These are phyloP conservation scores for Pythium myriotylum DNA, from an alignment of 352 stramenopile genomes.

Conservation along the genomic window DNA sequence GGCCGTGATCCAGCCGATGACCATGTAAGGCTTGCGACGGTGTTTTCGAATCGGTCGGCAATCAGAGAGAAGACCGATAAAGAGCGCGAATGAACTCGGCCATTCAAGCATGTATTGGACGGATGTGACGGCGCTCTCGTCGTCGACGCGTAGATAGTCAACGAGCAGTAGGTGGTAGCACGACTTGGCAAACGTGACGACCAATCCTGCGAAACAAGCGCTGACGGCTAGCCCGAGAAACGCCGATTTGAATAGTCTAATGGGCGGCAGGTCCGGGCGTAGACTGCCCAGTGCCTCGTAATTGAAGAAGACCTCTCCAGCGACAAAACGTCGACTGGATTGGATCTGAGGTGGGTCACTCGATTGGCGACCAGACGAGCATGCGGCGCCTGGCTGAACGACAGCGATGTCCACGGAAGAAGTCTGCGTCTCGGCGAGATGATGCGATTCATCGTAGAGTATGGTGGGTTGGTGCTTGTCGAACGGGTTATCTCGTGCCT, in stretches of 20 bases:
- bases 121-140: conserved; percentile 33
- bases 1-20: conserved; percentile 47
- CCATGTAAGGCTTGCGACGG: conserved; percentile 90
- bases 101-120: conserved; percentile 55
- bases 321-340: conserved; percentile 42
- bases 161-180: conserved; percentile 49
- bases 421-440: not conserved
- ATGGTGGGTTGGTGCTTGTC: not conserved
- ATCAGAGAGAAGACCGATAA: conserved; percentile 88
- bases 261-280: conserved; percentile 38
- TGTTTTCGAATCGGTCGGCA: conserved; percentile 87
- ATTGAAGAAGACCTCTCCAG: conserved; percentile 70
- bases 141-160: conserved; percentile 35
- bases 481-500: not conserved
- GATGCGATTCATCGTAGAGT: not conserved
- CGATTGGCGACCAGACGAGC: not conserved
- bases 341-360: not conserved
- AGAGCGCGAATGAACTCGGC: conserved; percentile 68
- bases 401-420: not conserved
- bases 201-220: conserved; percentile 33
- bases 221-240: conserved; percentile 48
- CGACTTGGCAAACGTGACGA: conserved; percentile 34
- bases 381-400: not conserved
- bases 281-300: conserved; percentile 61
- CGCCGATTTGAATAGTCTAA: conserved; percentile 37